Evolutionary conservation across 208 protist genomes (phyloP).

Genomic region (Leptomonas pyrrhocoris): DNA sequence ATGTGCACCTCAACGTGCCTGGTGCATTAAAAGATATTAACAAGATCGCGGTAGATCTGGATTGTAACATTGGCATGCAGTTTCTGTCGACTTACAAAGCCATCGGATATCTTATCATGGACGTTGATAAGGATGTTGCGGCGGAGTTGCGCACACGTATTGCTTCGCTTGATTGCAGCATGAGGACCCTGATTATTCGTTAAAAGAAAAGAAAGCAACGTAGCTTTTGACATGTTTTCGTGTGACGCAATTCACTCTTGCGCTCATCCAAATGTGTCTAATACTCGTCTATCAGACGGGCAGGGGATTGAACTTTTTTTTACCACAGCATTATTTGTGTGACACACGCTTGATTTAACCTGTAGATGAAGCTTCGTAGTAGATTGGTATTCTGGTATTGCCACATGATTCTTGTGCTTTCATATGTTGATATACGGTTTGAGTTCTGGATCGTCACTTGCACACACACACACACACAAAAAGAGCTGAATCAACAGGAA

Average conservation of each 20-base stretch:
- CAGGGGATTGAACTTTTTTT: background rate
- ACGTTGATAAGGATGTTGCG: conserved; percentile 66
- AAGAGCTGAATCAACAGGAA: too few species aligned
- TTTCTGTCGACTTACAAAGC: conserved; percentile 66
- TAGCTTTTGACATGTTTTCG: too few species aligned
- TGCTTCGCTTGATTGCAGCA: conserved; percentile 50
- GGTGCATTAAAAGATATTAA: conserved; percentile 92
- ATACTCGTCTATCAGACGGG: too few species aligned
- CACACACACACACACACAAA: too few species aligned
- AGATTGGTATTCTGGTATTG: background rate
- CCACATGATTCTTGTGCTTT: too few species aligned
- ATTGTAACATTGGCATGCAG: conserved; percentile 86
- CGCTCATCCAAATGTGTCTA: too few species aligned
- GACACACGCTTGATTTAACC: conserved; percentile 9
- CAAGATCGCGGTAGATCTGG: conserved; percentile 81
- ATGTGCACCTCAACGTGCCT: conserved; percentile 92
- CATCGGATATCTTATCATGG: conserved; percentile 87
- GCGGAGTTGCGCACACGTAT: conserved; percentile 49
- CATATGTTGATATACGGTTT: too few species aligned
- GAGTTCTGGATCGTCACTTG: too few species aligned
- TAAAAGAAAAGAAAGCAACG: too few species aligned
- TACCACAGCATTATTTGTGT: background rate
- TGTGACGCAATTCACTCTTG: background rate
- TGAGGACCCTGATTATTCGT: conserved; percentile 62
- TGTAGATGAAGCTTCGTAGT: background rate